Percentiles rank a stretch among this genome's conserved stretches.
Conservation (phyloP, 352 stramenopile species). For the Aphanomyces astaci region DNA sequence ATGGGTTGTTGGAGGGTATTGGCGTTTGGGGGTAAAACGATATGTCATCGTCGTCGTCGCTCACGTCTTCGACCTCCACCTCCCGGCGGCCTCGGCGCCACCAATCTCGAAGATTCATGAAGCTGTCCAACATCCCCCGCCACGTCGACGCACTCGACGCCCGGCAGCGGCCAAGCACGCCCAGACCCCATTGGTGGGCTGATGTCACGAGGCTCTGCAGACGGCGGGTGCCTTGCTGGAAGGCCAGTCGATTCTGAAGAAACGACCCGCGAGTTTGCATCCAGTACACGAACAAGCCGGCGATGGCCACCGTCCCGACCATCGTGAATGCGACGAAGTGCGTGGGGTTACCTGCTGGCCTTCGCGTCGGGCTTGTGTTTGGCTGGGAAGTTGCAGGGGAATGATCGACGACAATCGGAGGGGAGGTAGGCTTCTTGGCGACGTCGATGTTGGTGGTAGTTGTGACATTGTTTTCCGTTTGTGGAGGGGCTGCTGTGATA, state of each 20-base stretch:
- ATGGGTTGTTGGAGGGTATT: neutral
- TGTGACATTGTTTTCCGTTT: no score
- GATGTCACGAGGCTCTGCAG: neutral
- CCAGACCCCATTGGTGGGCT: neutral
- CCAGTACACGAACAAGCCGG: neutral
- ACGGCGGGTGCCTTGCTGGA: neutral
- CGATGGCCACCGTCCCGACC: neutral
- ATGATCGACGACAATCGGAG: neutral
- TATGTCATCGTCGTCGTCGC: constrained; percentile 11
- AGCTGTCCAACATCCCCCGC: neutral
- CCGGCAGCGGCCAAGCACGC: neutral
- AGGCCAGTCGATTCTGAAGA: neutral
- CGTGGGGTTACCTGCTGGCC: neutral
- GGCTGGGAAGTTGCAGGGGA: neutral
- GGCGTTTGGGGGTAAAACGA: constrained; percentile 19
- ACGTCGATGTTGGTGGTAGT: no score
- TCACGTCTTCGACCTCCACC: neutral
- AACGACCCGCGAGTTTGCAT: constrained; percentile 13
- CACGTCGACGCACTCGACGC: neutral
- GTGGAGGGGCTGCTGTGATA: no score
- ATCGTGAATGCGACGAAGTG: constrained; percentile 3
- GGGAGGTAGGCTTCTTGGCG: no score
- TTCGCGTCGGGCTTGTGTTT: neutral
- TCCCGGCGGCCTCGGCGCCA: neutral
- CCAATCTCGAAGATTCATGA: neutral